Evolutionary conservation across 2,329 filamentous ascomycete species (phyloP).

Genomic region (Trichoderma pleuroti): DNA sequence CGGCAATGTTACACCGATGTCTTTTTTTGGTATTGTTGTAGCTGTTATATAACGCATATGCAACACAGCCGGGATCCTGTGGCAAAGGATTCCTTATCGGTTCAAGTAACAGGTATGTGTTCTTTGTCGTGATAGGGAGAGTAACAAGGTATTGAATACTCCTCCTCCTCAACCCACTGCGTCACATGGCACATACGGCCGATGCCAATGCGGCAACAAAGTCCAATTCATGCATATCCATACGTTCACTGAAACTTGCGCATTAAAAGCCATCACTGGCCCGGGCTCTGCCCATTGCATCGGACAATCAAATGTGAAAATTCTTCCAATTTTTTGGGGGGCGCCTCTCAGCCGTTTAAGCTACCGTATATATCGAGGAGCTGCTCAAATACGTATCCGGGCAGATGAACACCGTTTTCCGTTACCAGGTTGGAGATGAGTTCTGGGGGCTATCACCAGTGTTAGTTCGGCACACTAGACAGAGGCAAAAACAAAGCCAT

Average conservation of each 20-base stretch:
- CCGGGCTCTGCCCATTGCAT: neutral
- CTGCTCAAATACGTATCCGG: slow-evolving; percentile 67
- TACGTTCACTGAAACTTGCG: neutral
- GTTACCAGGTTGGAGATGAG: slow-evolving; percentile 72
- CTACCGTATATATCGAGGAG: slow-evolving; percentile 60
- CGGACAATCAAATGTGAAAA: neutral
- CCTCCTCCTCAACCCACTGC: neutral
- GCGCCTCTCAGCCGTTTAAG: slow-evolving; percentile 33
- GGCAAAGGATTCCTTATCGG: neutral
- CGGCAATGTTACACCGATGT: too few relatives aligned
- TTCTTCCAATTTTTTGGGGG: neutral
- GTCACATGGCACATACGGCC: neutral
- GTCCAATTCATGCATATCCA: neutral
- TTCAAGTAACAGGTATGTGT: too few relatives aligned
- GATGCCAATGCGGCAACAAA: neutral
- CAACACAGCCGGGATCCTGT: neutral
- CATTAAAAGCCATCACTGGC: neutral
- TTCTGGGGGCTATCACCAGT: slow-evolving; percentile 53
- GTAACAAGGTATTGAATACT: neutral
- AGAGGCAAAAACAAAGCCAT: neutral
- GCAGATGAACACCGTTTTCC: slow-evolving; percentile 68
- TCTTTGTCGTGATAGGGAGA: neutral
- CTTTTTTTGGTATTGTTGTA: too few relatives aligned
- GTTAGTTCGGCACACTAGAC: slow-evolving; percentile 24
- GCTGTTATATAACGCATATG: neutral